These are phyloP conservation scores for Rutstroemia sydowiana DNA, from an alignment of 2,329 filamentous ascomycete species.

Conservation along the genomic window DNA sequence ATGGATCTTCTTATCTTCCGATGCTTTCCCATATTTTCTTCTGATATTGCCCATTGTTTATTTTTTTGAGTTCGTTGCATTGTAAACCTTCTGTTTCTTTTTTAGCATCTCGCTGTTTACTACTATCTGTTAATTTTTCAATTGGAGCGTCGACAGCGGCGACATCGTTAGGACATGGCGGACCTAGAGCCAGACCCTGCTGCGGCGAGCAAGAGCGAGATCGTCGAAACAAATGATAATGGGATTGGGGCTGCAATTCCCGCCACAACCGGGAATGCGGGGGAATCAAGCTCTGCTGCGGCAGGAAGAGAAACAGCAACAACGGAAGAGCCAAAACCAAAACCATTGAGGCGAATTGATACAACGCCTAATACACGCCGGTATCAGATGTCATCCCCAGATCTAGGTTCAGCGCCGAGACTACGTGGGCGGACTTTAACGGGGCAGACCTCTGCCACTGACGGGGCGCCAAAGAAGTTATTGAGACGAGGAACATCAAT, in stretches of 20 bases:
- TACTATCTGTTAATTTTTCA: background rate
- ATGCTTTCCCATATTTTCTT: background rate
- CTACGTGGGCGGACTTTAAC: background rate
- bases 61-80: background rate
- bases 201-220: background rate
- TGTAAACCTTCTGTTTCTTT: background rate
- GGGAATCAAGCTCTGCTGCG: background rate
- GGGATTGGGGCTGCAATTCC: background rate
- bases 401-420: background rate
- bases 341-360: slow-evolving; percentile 5
- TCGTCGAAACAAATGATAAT: slow-evolving; percentile 1
- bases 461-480: background rate
- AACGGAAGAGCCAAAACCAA: background rate
- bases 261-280: background rate
- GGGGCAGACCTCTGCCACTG: slow-evolving; percentile 1
- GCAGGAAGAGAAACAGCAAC: background rate
- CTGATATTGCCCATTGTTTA: background rate
- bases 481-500: slow-evolving; percentile 4
- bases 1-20: slow-evolving; percentile 1
- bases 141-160: background rate
- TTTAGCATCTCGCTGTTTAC: background rate
- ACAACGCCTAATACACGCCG: slow-evolving; percentile 2
- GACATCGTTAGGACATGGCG: background rate
- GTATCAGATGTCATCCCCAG: background rate
- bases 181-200: background rate